phyloP scores from a whole-genome alignment of 23 red algal genomes.

The Gracilaria vermiculophylla region DNA sequence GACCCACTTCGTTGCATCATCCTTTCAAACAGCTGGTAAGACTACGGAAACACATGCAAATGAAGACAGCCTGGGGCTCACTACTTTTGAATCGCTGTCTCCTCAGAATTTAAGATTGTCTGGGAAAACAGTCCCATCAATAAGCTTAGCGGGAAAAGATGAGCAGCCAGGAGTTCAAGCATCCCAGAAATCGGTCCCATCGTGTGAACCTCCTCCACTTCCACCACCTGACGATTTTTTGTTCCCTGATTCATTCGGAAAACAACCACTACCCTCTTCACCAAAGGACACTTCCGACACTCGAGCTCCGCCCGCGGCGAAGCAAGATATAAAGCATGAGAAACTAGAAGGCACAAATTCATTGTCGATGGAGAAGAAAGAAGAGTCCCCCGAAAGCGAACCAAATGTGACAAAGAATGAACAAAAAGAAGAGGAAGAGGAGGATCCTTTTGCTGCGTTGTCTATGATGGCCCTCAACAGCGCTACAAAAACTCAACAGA shows the following conservation, averaged over 20 bases:
- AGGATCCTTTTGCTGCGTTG: constrained; percentile 69
- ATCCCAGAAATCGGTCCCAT: background rate
- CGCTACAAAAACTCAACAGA: constrained; percentile 1
- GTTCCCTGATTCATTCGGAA: background rate
- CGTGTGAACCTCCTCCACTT: background rate
- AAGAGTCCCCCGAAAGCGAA: background rate
- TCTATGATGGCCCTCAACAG: constrained; percentile 51
- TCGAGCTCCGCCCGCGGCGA: background rate
- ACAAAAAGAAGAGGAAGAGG: constrained; percentile 19
- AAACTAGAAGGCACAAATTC: background rate
- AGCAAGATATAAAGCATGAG: background rate
- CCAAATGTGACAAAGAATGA: background rate
- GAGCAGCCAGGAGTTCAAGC: background rate
- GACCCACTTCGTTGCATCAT: background rate
- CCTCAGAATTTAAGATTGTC: background rate
- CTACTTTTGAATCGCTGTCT: constrained; percentile 8
- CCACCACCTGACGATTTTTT: background rate
- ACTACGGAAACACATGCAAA: background rate
- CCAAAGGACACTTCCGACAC: background rate
- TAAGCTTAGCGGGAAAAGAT: background rate
- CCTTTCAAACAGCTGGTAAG: background rate
- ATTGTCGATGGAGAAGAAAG: background rate
- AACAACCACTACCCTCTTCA: background rate
- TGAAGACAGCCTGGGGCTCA: constrained; percentile 2
- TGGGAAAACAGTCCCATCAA: background rate